Percentiles rank a stretch among this genome's conserved stretches.
These are phyloP conservation scores for Iris macrosiphon DNA, from an alignment of 106 monocot species.

Conservation along the genomic window DNA sequence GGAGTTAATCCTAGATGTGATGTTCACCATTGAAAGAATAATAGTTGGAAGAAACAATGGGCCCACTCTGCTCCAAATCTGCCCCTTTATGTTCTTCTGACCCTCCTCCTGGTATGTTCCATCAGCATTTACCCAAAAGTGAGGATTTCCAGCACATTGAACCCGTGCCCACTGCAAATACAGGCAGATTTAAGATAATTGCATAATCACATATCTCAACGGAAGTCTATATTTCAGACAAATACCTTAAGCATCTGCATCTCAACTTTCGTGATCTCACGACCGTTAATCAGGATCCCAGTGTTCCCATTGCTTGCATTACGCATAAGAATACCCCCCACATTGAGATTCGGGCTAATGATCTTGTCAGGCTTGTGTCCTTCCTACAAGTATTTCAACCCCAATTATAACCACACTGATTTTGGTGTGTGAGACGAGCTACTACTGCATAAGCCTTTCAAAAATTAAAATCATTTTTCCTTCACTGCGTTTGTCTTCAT, in stretches of 20 bases:
- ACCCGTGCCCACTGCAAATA: slow-evolving; percentile 78
- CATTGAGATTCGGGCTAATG: slow-evolving; percentile 72
- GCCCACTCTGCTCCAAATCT: slow-evolving; percentile 77
- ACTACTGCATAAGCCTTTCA: too few species aligned
- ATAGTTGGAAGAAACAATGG: not conserved
- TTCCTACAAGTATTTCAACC: too few species aligned
- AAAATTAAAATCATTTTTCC: too few species aligned
- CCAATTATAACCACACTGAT: too few species aligned
- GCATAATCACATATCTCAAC: not conserved
- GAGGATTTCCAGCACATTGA: slow-evolving; percentile 90
- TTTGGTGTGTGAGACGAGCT: too few species aligned
- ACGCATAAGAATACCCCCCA: slow-evolving; percentile 60
- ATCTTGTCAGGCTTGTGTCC: slow-evolving; percentile 84
- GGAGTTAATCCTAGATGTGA: too few species aligned
- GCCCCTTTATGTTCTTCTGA: slow-evolving; percentile 76
- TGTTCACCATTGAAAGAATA: too few species aligned
- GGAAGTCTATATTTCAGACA: too few species aligned
- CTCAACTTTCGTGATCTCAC: slow-evolving; percentile 88
- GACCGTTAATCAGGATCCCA: slow-evolving; percentile 76
- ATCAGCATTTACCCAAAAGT: slow-evolving; percentile 98
- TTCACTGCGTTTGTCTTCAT: too few species aligned
- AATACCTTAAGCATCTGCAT: slow-evolving; percentile 92
- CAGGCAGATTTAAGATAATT: not conserved
- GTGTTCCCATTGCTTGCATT: slow-evolving; percentile 96
- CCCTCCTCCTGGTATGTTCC: slow-evolving; percentile 98